Base-by-base conservation (phyloP, 2,329 filamentous ascomycete genomes). In the Apiospora hydei region DNA sequence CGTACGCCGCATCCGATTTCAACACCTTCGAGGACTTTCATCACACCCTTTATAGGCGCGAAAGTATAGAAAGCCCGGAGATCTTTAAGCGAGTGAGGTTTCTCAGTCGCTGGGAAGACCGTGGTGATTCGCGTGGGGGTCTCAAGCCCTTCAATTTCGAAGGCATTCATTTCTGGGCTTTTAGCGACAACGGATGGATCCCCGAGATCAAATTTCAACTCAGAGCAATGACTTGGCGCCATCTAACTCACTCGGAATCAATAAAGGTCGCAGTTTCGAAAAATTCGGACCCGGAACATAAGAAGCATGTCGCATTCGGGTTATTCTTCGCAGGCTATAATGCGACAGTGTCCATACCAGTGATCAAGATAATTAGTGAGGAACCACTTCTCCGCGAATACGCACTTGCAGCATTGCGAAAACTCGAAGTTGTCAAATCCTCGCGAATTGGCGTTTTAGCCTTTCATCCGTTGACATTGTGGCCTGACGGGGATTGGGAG, bases 171-270 rank as follows among this genome's bases (percentile, higher is more conserved):
- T 21, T 57, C 10, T 57, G 51, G 51, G 0, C 0, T 3, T 7
- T 57, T 38, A 38, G 34, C 1, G 21, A 11, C 8, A 1, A 18
- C 34, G 51, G 51, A 30, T 53, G 13, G 24, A 26, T 26, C 7
- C 24, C 0, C 30, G 51, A 57, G 1, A 34, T 34, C 14, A 6
- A 34, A 3, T 5, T 18, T 4, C 51, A 57, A 10, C 24, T 57
- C 6, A 0, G 1, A 0, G 6, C 6, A 3, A 57, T 57, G 51
- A 21, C 51, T 18, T 2, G 3, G 4, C 6, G 0, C 18, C 24
- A 18, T 5, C 13, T 57, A 16, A 4, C 2, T 6, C 46, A 3
- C 34, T 34, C 6, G 34, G 34, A 34, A 34, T 34, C n/a, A n/a
- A n/a, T n/a, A n/a, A n/a, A n/a, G n/a, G n/a, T n/a, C n/a, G n/a